Conservation (phyloP, 1,139 yeast species). For the Magnusiomyces tetraspermus region DNA sequence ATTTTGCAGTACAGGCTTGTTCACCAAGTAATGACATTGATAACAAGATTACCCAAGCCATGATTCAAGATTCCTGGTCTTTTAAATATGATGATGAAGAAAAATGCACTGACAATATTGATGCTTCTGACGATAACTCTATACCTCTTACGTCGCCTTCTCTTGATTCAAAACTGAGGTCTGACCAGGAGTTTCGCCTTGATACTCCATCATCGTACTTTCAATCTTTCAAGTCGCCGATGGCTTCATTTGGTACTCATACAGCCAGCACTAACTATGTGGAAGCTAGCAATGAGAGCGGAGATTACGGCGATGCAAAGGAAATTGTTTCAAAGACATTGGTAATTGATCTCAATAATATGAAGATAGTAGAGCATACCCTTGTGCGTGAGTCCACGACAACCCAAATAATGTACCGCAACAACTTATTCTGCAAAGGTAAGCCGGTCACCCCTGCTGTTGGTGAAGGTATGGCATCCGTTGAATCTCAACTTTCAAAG, state of each 20-base stretch:
- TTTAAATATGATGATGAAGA: not conserved
- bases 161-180: too few relatives aligned
- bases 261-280: not conserved
- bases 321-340: constrained; percentile 93
- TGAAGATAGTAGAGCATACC: not conserved
- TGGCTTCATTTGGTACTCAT: not conserved
- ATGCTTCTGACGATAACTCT: not conserved
- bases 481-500: not conserved
- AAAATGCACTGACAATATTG: too few relatives aligned
- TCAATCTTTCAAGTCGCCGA: not conserved
- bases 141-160: too few relatives aligned
- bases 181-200: too few relatives aligned
- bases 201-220: too few relatives aligned
- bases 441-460: not conserved
- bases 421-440: not conserved
- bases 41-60: constrained; percentile 20
- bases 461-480: not conserved
- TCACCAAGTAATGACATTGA: constrained; percentile 22
- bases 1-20: constrained; percentile 25
- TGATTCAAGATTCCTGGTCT: constrained; percentile 14
- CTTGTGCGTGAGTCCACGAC: not conserved
- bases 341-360: constrained; percentile 9
- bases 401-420: not conserved
- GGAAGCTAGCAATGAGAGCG: not conserved
- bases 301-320: constrained; percentile 62